Conservation (phyloP, 148 eudicot genomes). For the Polygonum maritimum region DNA sequence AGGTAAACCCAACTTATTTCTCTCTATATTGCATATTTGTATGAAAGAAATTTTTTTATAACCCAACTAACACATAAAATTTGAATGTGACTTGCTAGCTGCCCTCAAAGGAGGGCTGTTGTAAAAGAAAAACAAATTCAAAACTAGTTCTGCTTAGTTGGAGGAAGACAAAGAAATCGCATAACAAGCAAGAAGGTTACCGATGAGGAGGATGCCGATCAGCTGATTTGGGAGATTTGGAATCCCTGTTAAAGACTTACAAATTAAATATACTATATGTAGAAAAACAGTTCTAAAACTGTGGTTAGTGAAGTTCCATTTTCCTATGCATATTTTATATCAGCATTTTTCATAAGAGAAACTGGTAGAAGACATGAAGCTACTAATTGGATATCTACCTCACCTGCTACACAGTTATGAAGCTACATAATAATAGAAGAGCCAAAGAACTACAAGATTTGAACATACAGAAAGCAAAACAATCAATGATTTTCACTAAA, state of each 20-base stretch:
- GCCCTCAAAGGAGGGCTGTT: slow-evolving; percentile 45
- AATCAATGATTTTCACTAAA: background rate
- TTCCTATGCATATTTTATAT: background rate
- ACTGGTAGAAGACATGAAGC: background rate
- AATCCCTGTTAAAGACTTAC: slow-evolving; percentile 29
- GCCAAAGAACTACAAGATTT: background rate
- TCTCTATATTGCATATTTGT: background rate
- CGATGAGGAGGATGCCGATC: slow-evolving; percentile 40
- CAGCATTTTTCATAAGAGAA: background rate
- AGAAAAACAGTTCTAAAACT: background rate
- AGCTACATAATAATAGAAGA: background rate
- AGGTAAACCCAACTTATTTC: background rate
- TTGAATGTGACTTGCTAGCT: slow-evolving; percentile 53
- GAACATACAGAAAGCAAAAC: background rate
- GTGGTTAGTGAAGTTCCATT: background rate
- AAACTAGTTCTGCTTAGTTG: background rate
- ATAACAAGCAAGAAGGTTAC: slow-evolving; percentile 24
- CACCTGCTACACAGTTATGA: background rate
- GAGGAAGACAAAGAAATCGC: background rate
- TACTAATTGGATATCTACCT: background rate
- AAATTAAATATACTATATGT: background rate
- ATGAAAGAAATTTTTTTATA: background rate
- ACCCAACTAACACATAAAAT: slow-evolving; percentile 39
- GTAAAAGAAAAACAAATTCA: slow-evolving; percentile 9
- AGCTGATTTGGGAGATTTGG: slow-evolving; percentile 52